Evolutionary conservation across 331 rosid genomes (phyloP), one percentile per base, ranked within the genome.

Genomic region (Malus hybrid): DNA sequence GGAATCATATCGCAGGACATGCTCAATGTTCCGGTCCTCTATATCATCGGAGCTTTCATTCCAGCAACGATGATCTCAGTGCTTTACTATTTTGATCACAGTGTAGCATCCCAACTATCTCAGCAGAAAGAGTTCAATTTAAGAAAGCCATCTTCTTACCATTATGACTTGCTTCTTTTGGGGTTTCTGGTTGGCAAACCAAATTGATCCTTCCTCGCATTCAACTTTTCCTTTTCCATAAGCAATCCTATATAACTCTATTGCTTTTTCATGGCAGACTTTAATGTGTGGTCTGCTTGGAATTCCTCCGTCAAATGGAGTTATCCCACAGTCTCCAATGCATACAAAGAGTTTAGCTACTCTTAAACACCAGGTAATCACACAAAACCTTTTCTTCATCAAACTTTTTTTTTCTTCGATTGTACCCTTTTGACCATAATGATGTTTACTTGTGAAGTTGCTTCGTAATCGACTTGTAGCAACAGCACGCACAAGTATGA

Each of bases 1-100:
- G 69, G 72, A 67, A 61, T 16, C 70, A 66, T 80, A 7, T 60
- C 70, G 67, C 89, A 95, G 99, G 96, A 92, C 70, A 95, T 95
- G 99, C 76, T 87, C 8, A 71, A 92, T 33, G 98, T 95, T 79
- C 99, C 99, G 10, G 81, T 95, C 69, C 68, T 79, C 42, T 89
- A 89, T 83, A 95, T 95, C 34, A 87, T 93, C 3, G 99, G 99
- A 81, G 99, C 99, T 28, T 89, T 95, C 84, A 84, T 95, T 82
- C 99, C 98, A 8, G 99, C 99, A 52, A 92, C 98, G 46, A 95
- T 95, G 99, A 92, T 95, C 52, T 96, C 99, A 2, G 99, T 95
- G 78, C 92, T 95, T 22, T 95, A 92, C 86, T 95, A 95, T 87
- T 95, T 95, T 73, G 99, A 95, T 70, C 99, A 95, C 50, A 95